Conservation (phyloP, 2,329 filamentous ascomycete species). For the Tolypocladium ophioglossoides region DNA sequence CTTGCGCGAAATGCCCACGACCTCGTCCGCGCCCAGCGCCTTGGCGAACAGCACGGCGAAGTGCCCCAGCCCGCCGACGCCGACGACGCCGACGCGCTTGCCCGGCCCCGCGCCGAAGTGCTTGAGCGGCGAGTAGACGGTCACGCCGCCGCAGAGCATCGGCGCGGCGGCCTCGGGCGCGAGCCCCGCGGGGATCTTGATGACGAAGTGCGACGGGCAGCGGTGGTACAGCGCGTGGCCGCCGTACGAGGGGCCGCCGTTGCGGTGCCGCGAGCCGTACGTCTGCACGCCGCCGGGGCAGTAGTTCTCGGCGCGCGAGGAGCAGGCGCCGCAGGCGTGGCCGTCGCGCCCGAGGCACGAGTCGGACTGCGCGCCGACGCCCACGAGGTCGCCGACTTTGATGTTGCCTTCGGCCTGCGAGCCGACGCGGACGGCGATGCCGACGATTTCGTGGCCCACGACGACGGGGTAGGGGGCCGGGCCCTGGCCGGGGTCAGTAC, state of each 20-base stretch:
- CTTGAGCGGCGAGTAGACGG: slow-evolving; percentile 52
- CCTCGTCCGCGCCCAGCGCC: slow-evolving; percentile 51
- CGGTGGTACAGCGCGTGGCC: slow-evolving; percentile 31
- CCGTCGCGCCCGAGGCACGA: slow-evolving; percentile 36
- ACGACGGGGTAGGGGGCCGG: slow-evolving; percentile 30
- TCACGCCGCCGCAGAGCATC: slow-evolving; percentile 63
- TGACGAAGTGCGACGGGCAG: slow-evolving; percentile 32
- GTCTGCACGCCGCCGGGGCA: slow-evolving; percentile 36
- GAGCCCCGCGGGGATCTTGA: slow-evolving; percentile 34
- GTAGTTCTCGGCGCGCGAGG: slow-evolving; percentile 28
- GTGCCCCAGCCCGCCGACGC: slow-evolving; percentile 59
- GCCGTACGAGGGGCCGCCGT: slow-evolving; percentile 31
- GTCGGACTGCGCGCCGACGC: slow-evolving; percentile 49
- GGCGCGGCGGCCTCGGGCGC: slow-evolving; percentile 38
- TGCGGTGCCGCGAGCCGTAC: slow-evolving; percentile 30
- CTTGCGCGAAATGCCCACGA: slow-evolving; percentile 48
- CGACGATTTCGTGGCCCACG: slow-evolving; percentile 58
- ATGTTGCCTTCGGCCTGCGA: slow-evolving; percentile 33
- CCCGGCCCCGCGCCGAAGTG: slow-evolving; percentile 55
- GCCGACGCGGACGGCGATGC: slow-evolving; percentile 44
- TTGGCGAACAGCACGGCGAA: slow-evolving; percentile 59
- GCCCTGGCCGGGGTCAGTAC: too few species aligned
- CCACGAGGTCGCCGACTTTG: slow-evolving; percentile 52
- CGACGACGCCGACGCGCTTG: slow-evolving; percentile 55
- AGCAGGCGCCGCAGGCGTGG: slow-evolving; percentile 28